A percentile compares a stretch with the other conserved stretches of the same genome.
Conservation (phyloP, 306 rosid species). For the Heteromeles arbutifolia region DNA sequence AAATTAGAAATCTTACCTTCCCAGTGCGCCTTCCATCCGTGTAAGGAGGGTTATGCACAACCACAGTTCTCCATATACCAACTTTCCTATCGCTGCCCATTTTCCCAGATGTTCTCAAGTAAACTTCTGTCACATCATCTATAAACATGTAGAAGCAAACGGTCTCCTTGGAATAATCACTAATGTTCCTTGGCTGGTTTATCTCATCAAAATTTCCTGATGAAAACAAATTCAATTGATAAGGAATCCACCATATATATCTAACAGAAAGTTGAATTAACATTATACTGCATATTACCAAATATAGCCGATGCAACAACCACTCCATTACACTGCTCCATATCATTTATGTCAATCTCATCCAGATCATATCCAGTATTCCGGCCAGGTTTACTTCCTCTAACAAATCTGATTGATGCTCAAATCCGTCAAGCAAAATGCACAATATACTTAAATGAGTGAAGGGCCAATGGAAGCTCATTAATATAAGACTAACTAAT, state of each 20-base stretch:
- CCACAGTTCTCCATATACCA: slow-evolving; percentile 77
- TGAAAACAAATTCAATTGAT: slow-evolving; percentile 12
- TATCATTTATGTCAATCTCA: slow-evolving; percentile 57
- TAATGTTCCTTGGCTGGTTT: slow-evolving; percentile 65
- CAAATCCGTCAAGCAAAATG: slow-evolving; percentile 20
- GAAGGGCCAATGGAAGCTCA: background rate
- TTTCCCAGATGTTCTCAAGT: slow-evolving; percentile 41
- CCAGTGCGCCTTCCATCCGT: slow-evolving; percentile 76
- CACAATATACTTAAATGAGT: slow-evolving; percentile 15
- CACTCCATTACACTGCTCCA: slow-evolving; percentile 81
- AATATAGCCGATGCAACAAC: slow-evolving; percentile 95
- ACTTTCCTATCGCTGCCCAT: slow-evolving; percentile 54
- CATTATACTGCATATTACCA: slow-evolving; percentile 40
- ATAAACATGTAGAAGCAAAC: slow-evolving; percentile 88
- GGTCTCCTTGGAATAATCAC: slow-evolving; percentile 60
- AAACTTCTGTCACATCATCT: slow-evolving; percentile 70
- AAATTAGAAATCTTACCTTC: slow-evolving; percentile 45
- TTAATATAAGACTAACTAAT: background rate
- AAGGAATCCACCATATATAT: slow-evolving; percentile 18
- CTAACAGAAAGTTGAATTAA: slow-evolving; percentile 4
- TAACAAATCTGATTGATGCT: slow-evolving; percentile 54
- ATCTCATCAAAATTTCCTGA: slow-evolving; percentile 84
- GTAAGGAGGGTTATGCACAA: slow-evolving; percentile 72
- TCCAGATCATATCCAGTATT: slow-evolving; percentile 81
- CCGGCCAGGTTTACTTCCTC: slow-evolving; percentile 71